Evolutionary conservation across 768 basidiomycete species (phyloP), one percentile per base, ranked within the genome.

Genomic region (Kwoniella sp.): DNA sequence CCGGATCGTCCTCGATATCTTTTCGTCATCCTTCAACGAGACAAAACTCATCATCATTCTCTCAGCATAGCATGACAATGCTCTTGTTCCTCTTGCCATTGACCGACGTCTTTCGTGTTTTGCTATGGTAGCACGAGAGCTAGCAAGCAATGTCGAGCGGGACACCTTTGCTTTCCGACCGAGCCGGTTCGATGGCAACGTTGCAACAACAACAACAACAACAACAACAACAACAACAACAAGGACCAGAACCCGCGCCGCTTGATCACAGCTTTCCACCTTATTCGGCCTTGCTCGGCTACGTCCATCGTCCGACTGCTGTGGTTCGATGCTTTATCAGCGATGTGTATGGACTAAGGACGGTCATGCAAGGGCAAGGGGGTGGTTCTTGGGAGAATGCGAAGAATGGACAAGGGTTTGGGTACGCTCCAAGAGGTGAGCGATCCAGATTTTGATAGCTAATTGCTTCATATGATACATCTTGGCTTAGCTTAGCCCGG

Each of bases 221-320:
- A n/a, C n/a, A n/a, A n/a, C n/a, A n/a, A n/a, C n/a, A n/a, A n/a
- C n/a, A n/a, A n/a, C n/a, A n/a, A n/a, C n/a, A n/a, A n/a, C n/a
- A n/a, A n/a, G n/a, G n/a, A n/a, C n/a, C n/a, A n/a, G n/a, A n/a
- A n/a, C n/a, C n/a, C n/a, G n/a, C n/a, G n/a, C n/a, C n/a, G n/a
- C n/a, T n/a, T n/a, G n/a, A n/a, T n/a, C n/a, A n/a, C n/a, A 44
- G 40, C 17, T 19, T 44, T 10, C 40, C 40, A 15, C 40, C 40
- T 6, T 49, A 49, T 17, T 22, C 25, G 2, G 25, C 48, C 7
- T 64, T 76, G 24, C 63, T 68, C 24, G 51, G 65, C 29, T 76
- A 72, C 72, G 65, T 70, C 3, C 67, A 73, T 46, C 60, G 74
- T 25, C 74, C 74, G 13, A 67, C 68, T 27, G 74, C 74, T 19